These are phyloP conservation scores for Fraxinus ornus DNA, from an alignment of 305 asterid genomes.

Conservation along the genomic window DNA sequence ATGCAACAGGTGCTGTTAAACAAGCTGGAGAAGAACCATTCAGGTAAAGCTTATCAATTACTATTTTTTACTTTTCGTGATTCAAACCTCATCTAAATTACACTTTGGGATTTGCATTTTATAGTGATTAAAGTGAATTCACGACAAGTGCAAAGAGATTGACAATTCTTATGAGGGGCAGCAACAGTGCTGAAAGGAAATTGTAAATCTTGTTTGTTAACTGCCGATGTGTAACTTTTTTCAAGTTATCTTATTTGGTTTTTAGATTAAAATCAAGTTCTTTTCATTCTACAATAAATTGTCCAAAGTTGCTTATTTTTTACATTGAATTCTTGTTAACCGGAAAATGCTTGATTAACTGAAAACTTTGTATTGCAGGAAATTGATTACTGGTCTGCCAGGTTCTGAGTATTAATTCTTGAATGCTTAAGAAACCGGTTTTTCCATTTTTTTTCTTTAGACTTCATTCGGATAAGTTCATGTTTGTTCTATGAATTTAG, in stretches of 20 bases:
- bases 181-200: conserved; percentile 16
- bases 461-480: not conserved
- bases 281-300: not conserved
- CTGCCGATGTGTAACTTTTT: not conserved
- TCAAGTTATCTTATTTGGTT: not conserved
- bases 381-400: conserved; percentile 21
- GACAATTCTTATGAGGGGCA: conserved; percentile 11
- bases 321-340: not conserved
- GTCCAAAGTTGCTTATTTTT: not conserved
- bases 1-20: conserved; percentile 11
- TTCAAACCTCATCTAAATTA: not conserved
- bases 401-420: not conserved
- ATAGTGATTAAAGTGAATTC: conserved; percentile 19
- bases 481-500: not conserved
- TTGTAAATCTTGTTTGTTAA: not conserved
- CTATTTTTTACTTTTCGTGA: not conserved
- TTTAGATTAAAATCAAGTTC: not conserved
- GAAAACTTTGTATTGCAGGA: conserved; percentile 17
- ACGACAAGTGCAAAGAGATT: conserved; percentile 17
- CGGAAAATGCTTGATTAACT: not conserved
- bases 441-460: not conserved
- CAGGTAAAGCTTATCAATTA: conserved; percentile 2
- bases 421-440: not conserved
- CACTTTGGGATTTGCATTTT: not conserved
- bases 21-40: conserved; percentile 27